These are phyloP conservation scores for Kazachstania sp. DNA, from an alignment of 1,139 yeast species.

Conservation along the genomic window DNA sequence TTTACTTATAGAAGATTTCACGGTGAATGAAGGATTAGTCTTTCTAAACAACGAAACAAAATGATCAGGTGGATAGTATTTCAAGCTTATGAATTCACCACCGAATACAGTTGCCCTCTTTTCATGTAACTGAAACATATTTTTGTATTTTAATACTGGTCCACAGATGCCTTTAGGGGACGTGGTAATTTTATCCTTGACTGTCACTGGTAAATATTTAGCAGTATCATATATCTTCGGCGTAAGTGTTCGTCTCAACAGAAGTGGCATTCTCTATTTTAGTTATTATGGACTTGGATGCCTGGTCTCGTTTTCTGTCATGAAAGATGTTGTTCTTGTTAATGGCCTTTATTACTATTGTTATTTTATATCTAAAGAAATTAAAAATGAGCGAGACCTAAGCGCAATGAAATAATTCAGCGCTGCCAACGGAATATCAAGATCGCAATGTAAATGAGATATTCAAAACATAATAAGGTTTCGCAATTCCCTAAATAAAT, in stretches of 20 bases:
- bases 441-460: too few species aligned
- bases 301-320: too few species aligned
- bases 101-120: slow-evolving; percentile 19
- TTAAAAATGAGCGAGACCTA: too few species aligned
- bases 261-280: not conserved
- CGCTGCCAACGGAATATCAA: too few species aligned
- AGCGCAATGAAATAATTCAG: too few species aligned
- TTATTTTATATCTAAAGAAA: too few species aligned
- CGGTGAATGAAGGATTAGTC: slow-evolving; percentile 40
- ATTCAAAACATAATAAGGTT: too few species aligned
- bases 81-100: slow-evolving; percentile 30
- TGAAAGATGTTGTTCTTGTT: too few species aligned
- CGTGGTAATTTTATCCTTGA: not conserved
- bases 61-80: slow-evolving; percentile 41
- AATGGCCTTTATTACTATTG: too few species aligned
- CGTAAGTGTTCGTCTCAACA: not conserved
- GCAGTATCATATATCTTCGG: not conserved
- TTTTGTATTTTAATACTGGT: slow-evolving; percentile 6
- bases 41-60: slow-evolving; percentile 40
- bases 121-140: slow-evolving; percentile 11
- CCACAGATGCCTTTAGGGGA: slow-evolving; percentile 6
- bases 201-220: slow-evolving; percentile 2
- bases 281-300: not conserved
- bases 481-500: too few species aligned
- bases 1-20: slow-evolving; percentile 22